phyloP scores from a whole-genome alignment of 257 asterid genomes.

The Fraxinus pennsylvanica region DNA sequence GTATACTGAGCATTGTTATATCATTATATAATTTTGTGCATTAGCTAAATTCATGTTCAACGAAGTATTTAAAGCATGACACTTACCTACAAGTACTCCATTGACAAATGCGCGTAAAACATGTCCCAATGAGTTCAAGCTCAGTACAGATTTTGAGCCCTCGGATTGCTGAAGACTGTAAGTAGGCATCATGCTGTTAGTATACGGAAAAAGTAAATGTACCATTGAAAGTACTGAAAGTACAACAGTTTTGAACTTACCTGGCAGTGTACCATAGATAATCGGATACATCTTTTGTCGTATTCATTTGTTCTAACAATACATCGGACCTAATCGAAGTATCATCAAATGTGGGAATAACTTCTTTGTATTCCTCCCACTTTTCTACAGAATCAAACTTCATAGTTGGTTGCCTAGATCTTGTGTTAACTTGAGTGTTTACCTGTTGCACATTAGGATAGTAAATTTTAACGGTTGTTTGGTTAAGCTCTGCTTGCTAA shows the following conservation, averaged over 20 bases:
- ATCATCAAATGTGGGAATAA: constrained; percentile 43
- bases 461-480: background rate
- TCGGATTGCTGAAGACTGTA: constrained; percentile 47
- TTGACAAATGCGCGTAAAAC: constrained; percentile 64
- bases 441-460: constrained; percentile 39
- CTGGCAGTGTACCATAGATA: constrained; percentile 83
- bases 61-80: background rate
- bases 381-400: constrained; percentile 44
- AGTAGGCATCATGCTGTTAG: constrained; percentile 29
- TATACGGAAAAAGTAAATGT: background rate
- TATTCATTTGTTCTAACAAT: constrained; percentile 74
- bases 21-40: background rate
- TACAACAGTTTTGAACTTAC: constrained; percentile 30
- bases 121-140: constrained; percentile 66
- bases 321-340: constrained; percentile 44
- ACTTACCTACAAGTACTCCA: constrained; percentile 63
- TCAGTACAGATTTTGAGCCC: constrained; percentile 40
- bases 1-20: background rate
- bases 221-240: background rate
- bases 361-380: constrained; percentile 68
- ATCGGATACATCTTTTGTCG: constrained; percentile 78
- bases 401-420: constrained; percentile 45
- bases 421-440: constrained; percentile 41
- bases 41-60: background rate
- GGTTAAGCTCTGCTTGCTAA: background rate